Base-by-base conservation (phyloP, 352 stramenopile genomes). In the Pseudoperonospora humuli region DNA sequence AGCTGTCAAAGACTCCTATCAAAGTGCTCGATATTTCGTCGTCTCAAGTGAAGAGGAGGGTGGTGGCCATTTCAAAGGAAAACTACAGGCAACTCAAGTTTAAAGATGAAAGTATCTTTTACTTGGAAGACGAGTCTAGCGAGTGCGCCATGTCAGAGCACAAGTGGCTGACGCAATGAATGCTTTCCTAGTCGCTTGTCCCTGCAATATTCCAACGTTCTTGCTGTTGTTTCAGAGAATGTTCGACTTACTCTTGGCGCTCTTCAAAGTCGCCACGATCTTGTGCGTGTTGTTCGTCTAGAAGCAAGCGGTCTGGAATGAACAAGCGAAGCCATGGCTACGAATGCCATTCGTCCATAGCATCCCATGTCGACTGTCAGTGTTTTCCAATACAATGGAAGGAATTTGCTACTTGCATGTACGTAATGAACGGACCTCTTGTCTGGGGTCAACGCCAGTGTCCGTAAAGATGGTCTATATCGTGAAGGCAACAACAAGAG, bases 271-370 rank as follows among this genome's bases (percentile, higher is more conserved):
- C n/a, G n/a, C n/a, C n/a, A n/a, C 69, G 26, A 35, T 49, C 44
- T 23, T 27, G 38, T 11, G 35, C 7, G 23, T 50, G 38, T 27
- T 11, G 38, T 36, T 82, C 71, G 25, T 86, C 58, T 24, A 86
- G 45, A 1, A 65, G 39, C 52, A 91, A 73, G 18, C 78, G 61
- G 7, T 79, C 70, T 10, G 73, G 71, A 34, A 91, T 72, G 40
- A 91, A 91, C 31, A 91, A 33, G 29, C 88, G 70, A 35, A 88
- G 67, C 78, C 78, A 91, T 44, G 77, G 69, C 63, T 86, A 54
- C 1, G 10, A 53, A 31, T 14, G 17, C 24, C 24, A 27, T n/a
- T n/a, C n/a, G n/a, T n/a, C n/a, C n/a, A n/a, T n/a, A n/a, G n/a
- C n/a, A n/a, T n/a, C n/a, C n/a, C n/a, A n/a, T n/a, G n/a, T n/a